A percentile compares a stretch with the other conserved stretches of the same genome.
These are phyloP conservation scores for Monosporozyma servazzii DNA, from an alignment of 805 yeast species.

Conservation along the genomic window DNA sequence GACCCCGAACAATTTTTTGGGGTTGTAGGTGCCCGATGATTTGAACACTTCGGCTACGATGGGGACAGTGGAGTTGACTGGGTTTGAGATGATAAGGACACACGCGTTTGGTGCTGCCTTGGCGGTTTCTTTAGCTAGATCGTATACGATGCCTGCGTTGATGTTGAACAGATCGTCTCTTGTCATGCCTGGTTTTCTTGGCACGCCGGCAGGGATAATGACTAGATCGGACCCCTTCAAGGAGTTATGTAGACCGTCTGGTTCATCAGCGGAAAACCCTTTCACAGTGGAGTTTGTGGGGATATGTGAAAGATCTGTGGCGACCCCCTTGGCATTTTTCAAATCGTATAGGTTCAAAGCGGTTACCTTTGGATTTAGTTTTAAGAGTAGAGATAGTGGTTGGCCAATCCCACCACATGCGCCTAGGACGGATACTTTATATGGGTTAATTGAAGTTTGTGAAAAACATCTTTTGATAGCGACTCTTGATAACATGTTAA, in stretches of 20 bases:
- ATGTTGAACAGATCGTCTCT: slow-evolving; percentile 81
- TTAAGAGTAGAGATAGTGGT: slow-evolving; percentile 73
- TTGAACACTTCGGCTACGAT: slow-evolving; percentile 53
- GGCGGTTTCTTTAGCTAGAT: slow-evolving; percentile 69
- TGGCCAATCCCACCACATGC: slow-evolving; percentile 95
- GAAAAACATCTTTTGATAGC: slow-evolving; percentile 48
- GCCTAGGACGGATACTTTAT: slow-evolving; percentile 74
- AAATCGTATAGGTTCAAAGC: slow-evolving; percentile 81
- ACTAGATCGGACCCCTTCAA: slow-evolving; percentile 4
- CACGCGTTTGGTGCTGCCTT: slow-evolving; percentile 55
- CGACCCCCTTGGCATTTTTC: slow-evolving; percentile 92
- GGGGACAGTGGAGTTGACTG: slow-evolving; percentile 90
- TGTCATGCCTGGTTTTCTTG: slow-evolving; percentile 93
- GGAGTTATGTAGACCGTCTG: neutral
- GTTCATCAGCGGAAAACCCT: slow-evolving; percentile 77
- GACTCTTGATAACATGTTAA: slow-evolving; percentile 49
- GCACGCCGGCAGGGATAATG: slow-evolving; percentile 73
- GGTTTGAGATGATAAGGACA: slow-evolving; percentile 80
- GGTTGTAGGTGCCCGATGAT: slow-evolving; percentile 1
- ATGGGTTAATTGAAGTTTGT: slow-evolving; percentile 53
- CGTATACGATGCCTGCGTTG: slow-evolving; percentile 72
- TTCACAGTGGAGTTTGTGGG: slow-evolving; percentile 84
- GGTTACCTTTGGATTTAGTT: slow-evolving; percentile 81
- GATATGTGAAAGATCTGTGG: slow-evolving; percentile 89
- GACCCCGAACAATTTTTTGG: slow-evolving; percentile 67